Percentiles rank a stretch among this genome's conserved stretches.
Evolutionary conservation across 2,329 filamentous ascomycete genomes (phyloP).

Genomic region (Colletotrichum sp.): DNA sequence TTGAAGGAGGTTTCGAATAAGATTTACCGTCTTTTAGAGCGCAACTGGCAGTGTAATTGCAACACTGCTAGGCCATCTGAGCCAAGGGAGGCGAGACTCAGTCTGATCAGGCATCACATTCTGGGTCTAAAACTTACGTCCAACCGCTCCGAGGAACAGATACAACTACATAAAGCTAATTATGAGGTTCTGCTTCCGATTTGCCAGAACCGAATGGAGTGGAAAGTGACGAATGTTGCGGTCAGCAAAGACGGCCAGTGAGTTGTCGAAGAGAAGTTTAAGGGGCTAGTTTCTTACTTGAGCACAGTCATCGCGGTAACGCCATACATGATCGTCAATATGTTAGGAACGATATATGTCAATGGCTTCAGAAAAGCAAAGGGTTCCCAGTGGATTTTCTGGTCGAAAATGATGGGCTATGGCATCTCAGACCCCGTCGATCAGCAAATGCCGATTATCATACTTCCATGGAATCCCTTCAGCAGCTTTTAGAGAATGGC

Average conservation of each 20-base stretch:
- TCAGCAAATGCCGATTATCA: background rate
- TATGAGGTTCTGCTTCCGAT: background rate
- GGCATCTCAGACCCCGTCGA: background rate
- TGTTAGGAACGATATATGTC: accelerated
- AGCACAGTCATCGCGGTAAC: accelerated
- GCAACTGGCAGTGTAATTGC: background rate
- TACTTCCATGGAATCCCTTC: background rate
- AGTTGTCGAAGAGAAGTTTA: background rate
- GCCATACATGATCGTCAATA: background rate
- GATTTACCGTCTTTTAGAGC: background rate
- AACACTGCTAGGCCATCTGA: background rate
- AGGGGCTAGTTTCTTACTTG: background rate
- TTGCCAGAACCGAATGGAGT: background rate
- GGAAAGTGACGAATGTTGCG: background rate
- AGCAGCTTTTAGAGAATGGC: background rate
- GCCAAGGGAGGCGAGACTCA: background rate
- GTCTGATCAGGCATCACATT: background rate
- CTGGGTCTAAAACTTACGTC: background rate
- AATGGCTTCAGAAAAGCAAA: background rate
- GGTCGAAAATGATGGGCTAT: background rate
- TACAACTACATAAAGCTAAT: background rate
- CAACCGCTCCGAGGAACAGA: accelerated
- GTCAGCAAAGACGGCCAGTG: accelerated
- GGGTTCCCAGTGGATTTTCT: background rate
- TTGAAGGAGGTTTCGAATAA: background rate